Conservation (phyloP, 2,329 filamentous ascomycete species). For the Talaromyces sp. region DNA sequence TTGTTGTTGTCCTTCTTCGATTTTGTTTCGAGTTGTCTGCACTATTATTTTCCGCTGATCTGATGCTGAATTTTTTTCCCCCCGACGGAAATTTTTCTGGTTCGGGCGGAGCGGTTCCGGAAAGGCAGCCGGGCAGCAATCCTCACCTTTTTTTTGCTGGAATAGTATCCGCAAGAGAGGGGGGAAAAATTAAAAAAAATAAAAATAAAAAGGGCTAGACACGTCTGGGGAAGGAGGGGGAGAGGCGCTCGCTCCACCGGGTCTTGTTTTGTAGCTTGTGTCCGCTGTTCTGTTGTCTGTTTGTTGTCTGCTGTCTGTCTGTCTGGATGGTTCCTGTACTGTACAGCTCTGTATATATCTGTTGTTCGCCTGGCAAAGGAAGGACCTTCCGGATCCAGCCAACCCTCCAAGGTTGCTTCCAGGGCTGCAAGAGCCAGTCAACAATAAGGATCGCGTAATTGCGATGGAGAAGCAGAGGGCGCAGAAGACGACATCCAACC, state of each 20-base stretch:
- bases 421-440: not conserved
- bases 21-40: too few species aligned
- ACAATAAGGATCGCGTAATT: slow-evolving; percentile 6
- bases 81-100: not conserved
- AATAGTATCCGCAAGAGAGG: not conserved
- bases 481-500: slow-evolving; percentile 1
- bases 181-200: too few species aligned
- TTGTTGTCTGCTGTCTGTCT: too few species aligned
- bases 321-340: not conserved
- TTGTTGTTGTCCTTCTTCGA: not conserved
- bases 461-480: not conserved
- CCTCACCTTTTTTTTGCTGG: not conserved
- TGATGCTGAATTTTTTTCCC: not conserved
- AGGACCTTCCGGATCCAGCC: slow-evolving; percentile 1
- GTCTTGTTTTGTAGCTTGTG: too few species aligned
- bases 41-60: not conserved
- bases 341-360: not conserved
- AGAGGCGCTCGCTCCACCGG: too few species aligned
- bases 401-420: not conserved
- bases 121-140: not conserved
- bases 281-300: not conserved
- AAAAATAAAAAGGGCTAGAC: too few species aligned
- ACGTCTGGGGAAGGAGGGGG: too few species aligned
- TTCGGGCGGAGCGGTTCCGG: not conserved
- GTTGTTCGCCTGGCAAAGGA: not conserved